phyloP scores from a whole-genome alignment of 2,329 filamentous ascomycete genomes.

The Anisogramma anomala region DNA sequence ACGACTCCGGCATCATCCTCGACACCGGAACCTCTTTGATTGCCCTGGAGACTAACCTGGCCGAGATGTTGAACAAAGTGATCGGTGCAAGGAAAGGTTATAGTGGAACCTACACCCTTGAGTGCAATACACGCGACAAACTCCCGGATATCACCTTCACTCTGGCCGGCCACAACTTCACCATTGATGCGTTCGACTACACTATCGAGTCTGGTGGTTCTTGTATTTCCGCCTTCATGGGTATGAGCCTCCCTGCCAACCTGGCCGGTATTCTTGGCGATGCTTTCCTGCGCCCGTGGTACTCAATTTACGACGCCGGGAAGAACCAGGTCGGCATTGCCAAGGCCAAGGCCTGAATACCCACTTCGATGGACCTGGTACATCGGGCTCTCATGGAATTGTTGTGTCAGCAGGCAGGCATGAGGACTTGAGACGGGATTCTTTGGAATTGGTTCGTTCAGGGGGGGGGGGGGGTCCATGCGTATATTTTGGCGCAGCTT shows the following conservation, averaged over 20 bases:
- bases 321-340: conserved; percentile 83
- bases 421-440: not conserved
- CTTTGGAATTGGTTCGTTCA: not conserved
- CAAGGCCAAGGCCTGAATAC: conserved; percentile 52
- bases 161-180: conserved; percentile 85
- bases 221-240: conserved; percentile 96
- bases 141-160: conserved; percentile 90
- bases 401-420: conserved; percentile 10
- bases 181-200: conserved; percentile 81
- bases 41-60: conserved; percentile 79
- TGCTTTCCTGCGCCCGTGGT: conserved; percentile 73
- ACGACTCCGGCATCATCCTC: conserved; percentile 90
- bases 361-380: not conserved
- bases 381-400: not conserved
- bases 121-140: conserved; percentile 70
- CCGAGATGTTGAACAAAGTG: conserved; percentile 93
- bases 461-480: too few species aligned
- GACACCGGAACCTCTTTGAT: conserved; percentile 98
- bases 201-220: conserved; percentile 89
- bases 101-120: conserved; percentile 92
- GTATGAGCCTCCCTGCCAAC: conserved; percentile 87
- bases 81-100: conserved; percentile 97
- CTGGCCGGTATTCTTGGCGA: conserved; percentile 82
- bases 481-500: too few species aligned
- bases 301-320: conserved; percentile 93